Evolutionary conservation across 2,329 filamentous ascomycete genomes (phyloP).

Genomic region (Pseudogymnoascus sp.): DNA sequence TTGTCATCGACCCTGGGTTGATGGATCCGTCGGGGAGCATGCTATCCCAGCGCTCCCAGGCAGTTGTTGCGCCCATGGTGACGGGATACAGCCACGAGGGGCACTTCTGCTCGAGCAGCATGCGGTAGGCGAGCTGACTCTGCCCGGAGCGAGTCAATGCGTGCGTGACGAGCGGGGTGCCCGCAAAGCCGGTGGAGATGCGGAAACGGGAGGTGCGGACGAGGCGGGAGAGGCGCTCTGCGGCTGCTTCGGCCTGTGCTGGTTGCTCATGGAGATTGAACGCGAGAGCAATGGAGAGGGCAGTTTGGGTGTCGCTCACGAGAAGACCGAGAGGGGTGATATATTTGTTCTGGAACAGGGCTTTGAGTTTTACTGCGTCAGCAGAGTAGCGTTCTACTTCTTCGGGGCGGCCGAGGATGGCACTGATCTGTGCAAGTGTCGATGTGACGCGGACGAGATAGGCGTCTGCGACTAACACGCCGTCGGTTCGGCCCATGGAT

Average conservation of each 20-base stretch:
- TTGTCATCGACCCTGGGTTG: constrained; percentile 32
- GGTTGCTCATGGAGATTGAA: constrained; percentile 19
- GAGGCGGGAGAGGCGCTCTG: constrained; percentile 18
- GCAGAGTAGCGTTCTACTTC: constrained; percentile 22
- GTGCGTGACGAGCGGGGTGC: constrained; percentile 23
- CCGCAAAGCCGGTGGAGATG: constrained; percentile 27
- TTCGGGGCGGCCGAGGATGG: constrained; percentile 26
- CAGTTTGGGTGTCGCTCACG: constrained; percentile 25
- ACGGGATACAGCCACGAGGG: constrained; percentile 34
- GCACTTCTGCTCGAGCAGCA: constrained; percentile 31
- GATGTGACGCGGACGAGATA: constrained; percentile 39
- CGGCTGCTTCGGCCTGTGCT: constrained; percentile 12
- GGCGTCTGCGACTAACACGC: constrained; percentile 39
- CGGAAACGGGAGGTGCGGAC: constrained; percentile 18
- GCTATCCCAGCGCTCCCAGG: constrained; percentile 35
- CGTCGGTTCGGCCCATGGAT: constrained; percentile 34
- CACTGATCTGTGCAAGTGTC: constrained; percentile 32
- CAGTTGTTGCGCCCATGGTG: constrained; percentile 32
- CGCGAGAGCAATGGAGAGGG: constrained; percentile 22
- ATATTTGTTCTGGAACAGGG: constrained; percentile 26
- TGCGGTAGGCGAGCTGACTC: constrained; percentile 29
- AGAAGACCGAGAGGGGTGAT: constrained; percentile 20
- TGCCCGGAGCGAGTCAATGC: constrained; percentile 15
- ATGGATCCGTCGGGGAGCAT: constrained; percentile 29
- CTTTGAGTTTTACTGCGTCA: constrained; percentile 19